Evolutionary conservation across 352 stramenopile species (phyloP).

Genomic region (Pythium aristosporum): DNA sequence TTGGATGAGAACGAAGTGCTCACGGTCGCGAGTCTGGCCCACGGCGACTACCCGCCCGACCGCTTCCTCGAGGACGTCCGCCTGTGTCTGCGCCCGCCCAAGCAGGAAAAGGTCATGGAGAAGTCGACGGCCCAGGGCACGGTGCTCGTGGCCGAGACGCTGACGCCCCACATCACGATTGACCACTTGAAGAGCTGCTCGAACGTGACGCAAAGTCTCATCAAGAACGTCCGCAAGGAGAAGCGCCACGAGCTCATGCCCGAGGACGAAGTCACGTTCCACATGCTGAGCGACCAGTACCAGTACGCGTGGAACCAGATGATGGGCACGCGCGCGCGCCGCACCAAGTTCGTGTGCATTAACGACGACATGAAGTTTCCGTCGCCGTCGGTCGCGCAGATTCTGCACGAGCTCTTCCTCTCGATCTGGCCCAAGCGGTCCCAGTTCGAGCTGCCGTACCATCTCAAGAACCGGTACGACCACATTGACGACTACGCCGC

Average conservation of each 20-base stretch:
- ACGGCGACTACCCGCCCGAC: conserved; percentile 70
- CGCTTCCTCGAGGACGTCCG: conserved; percentile 64
- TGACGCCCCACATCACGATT: conserved; percentile 73
- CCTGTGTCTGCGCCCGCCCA: conserved; percentile 66
- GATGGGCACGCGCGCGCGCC: conserved; percentile 87
- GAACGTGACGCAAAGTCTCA: conserved; percentile 47
- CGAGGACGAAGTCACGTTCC: conserved; percentile 91
- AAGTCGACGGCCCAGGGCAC: conserved; percentile 54
- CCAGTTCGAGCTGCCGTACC: conserved; percentile 90
- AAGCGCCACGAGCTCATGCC: conserved; percentile 62
- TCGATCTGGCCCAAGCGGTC: conserved; percentile 90
- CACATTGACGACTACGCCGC: conserved; percentile 80
- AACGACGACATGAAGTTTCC: conserved; percentile 95
- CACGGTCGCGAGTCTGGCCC: conserved; percentile 83
- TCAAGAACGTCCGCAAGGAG: conserved; percentile 69
- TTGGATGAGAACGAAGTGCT: conserved; percentile 90
- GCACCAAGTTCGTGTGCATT: conserved; percentile 96
- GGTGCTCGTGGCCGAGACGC: conserved; percentile 66
- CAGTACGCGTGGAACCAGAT: conserved; percentile 90
- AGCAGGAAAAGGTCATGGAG: conserved; percentile 73
- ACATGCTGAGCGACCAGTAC: conserved; percentile 94
- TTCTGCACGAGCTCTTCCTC: conserved; percentile 91
- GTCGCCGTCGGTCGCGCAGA: conserved; percentile 75
- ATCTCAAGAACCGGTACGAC: conserved; percentile 83
- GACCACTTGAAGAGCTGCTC: conserved; percentile 53